These are phyloP conservation scores for Cordyceps cateniannulata DNA, from an alignment of 2,329 filamentous ascomycete genomes.

Conservation along the genomic window DNA sequence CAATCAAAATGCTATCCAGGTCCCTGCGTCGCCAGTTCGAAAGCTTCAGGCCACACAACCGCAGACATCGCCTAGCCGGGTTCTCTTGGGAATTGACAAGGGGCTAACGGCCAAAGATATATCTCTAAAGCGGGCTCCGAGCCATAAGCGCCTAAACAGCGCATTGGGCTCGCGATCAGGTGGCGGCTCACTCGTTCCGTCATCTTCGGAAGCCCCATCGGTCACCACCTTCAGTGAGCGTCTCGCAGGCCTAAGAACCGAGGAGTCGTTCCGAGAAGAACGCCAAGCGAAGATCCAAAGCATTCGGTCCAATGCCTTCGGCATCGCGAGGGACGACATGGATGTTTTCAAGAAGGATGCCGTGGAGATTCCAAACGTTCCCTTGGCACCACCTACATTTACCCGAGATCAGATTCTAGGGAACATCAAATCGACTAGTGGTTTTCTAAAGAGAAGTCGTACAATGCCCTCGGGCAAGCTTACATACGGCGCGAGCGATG, in stretches of 20 bases:
- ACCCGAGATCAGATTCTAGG: constrained; percentile 58
- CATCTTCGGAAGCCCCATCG: constrained; percentile 26
- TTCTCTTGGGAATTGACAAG: constrained; percentile 84
- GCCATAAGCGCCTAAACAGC: constrained; percentile 26
- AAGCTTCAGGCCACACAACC: constrained; percentile 42
- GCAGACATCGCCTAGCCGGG: constrained; percentile 69
- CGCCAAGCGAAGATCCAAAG: constrained; percentile 46
- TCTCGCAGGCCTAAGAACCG: constrained; percentile 61
- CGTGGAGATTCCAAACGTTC: constrained; percentile 45
- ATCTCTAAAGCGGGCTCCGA: constrained; percentile 70
- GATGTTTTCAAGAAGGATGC: constrained; percentile 53
- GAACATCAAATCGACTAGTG: constrained; percentile 18
- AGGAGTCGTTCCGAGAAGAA: constrained; percentile 46
- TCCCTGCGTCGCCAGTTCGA: constrained; percentile 69
- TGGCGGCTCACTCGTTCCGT: background rate
- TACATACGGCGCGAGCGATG: constrained; percentile 10
- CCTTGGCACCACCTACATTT: constrained; percentile 44
- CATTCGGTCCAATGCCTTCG: constrained; percentile 50
- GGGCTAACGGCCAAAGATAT: constrained; percentile 74
- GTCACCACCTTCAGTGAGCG: constrained; percentile 74
- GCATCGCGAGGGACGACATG: constrained; percentile 51
- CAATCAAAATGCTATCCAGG: constrained; percentile 46
- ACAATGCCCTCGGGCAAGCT: constrained; percentile 23
- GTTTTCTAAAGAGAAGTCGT: constrained; percentile 36
- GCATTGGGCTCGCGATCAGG: background rate